These are phyloP conservation scores for Aspergillus costaricaensis DNA, from an alignment of 2,329 filamentous ascomycete species.

Conservation along the genomic window DNA sequence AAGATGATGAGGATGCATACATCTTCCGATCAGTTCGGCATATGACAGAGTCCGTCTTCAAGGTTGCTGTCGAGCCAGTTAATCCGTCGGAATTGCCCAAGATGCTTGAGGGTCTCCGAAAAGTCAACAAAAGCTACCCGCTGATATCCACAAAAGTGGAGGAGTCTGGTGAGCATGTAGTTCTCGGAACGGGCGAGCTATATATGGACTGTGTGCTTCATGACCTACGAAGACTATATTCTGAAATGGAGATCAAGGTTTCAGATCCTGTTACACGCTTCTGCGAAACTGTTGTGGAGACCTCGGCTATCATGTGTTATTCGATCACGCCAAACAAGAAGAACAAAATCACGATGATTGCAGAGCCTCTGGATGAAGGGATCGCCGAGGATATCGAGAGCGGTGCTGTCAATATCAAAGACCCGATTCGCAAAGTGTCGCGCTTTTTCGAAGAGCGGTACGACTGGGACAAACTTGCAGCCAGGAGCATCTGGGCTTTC, in stretches of 20 bases:
- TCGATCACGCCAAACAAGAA: conserved; percentile 98
- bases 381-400: conserved; percentile 94
- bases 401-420: conserved; percentile 85
- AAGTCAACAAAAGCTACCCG: conserved; percentile 97
- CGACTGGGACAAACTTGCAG: conserved; percentile 92
- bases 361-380: conserved; percentile 90
- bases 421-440: conserved; percentile 88
- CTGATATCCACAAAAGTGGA: conserved; percentile 96
- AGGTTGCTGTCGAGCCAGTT: conserved; percentile 95
- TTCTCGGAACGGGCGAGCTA: conserved; percentile 94
- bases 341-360: conserved; percentile 98
- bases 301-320: conserved; percentile 96
- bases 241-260: conserved; percentile 99
- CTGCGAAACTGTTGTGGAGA: conserved; percentile 96
- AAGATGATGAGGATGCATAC: conserved; percentile 87
- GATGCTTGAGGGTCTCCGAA: conserved; percentile 95
- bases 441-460: conserved; percentile 98
- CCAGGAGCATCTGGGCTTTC: conserved; percentile 97
- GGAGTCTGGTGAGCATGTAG: conserved; percentile 93
- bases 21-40: conserved; percentile 93
- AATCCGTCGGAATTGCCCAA: conserved; percentile 97
- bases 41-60: conserved; percentile 96
- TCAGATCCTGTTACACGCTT: conserved; percentile 97
- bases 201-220: conserved; percentile 99
- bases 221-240: conserved; percentile 88